Evolutionary conservation across 2,329 filamentous ascomycete genomes (phyloP).

Genomic region (Verticillium dahliae): DNA sequence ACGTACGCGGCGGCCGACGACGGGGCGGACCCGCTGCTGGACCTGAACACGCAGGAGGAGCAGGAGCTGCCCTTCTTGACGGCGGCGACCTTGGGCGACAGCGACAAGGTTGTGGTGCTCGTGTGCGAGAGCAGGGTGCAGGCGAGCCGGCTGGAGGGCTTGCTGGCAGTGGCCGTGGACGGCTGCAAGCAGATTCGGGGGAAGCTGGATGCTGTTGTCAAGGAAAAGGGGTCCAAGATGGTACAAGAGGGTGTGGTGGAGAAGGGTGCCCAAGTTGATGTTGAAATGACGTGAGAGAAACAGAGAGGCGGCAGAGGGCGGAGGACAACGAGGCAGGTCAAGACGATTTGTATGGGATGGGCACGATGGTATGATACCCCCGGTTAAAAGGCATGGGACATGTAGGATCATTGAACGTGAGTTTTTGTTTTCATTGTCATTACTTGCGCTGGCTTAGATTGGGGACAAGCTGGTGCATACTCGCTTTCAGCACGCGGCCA

Average conservation of each 20-base stretch:
- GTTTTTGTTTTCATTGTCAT: not conserved
- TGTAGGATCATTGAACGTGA: not conserved
- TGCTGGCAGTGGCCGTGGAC: conserved; percentile 88
- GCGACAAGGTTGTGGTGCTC: conserved; percentile 70
- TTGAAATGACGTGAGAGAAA: conserved; percentile 32
- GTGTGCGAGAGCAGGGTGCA: conserved; percentile 88
- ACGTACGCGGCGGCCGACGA: conserved; percentile 61
- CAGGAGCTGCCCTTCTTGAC: conserved; percentile 86
- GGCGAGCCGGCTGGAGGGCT: conserved; percentile 73
- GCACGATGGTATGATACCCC: conserved; percentile 1
- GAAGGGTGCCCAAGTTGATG: conserved; percentile 38
- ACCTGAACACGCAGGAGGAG: conserved; percentile 75
- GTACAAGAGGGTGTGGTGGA: conserved; percentile 48
- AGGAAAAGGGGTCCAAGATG: conserved; percentile 61
- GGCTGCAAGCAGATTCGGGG: conserved; percentile 79
- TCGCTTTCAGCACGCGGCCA: not conserved
- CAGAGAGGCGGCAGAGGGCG: conserved; percentile 1
- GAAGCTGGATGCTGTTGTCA: conserved; percentile 75
- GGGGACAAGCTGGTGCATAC: not conserved
- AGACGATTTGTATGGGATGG: not conserved
- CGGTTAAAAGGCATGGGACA: not conserved
- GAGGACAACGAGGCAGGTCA: conserved; percentile 4
- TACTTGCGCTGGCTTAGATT: not conserved
- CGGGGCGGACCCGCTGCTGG: conserved; percentile 67
- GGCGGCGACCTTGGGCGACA: conserved; percentile 69